These are phyloP conservation scores for Sarocladium strictum DNA, from an alignment of 2,329 filamentous ascomycete species.

Conservation along the genomic window DNA sequence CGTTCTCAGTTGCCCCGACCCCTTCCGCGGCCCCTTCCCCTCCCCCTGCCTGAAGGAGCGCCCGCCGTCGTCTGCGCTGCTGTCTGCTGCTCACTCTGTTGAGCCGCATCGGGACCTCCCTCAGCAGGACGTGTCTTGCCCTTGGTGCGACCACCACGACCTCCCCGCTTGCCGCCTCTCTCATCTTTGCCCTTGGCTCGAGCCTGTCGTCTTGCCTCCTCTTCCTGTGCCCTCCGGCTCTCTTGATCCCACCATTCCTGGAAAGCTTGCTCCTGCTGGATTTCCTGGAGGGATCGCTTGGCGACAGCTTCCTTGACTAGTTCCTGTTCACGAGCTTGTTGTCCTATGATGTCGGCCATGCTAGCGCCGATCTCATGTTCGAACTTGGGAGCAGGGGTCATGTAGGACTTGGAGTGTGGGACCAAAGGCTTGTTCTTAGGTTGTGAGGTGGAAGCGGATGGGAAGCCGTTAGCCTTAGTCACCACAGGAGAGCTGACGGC, in stretches of 20 bases:
- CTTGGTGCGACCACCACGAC: conserved; percentile 19
- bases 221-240: conserved; percentile 63
- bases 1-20: background rate
- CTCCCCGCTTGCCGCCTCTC: conserved; percentile 23
- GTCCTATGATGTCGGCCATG: conserved; percentile 81
- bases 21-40: background rate
- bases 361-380: conserved; percentile 59
- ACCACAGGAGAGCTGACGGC: conserved; percentile 26
- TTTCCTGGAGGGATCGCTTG: conserved; percentile 86
- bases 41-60: background rate
- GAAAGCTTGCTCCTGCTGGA: conserved; percentile 94
- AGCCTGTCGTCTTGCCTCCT: conserved; percentile 42
- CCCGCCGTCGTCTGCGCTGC: background rate
- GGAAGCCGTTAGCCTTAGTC: conserved; percentile 5
- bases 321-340: conserved; percentile 81
- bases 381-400: conserved; percentile 49
- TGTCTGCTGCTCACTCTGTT: background rate
- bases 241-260: conserved; percentile 96
- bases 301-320: conserved; percentile 76
- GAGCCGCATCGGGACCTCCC: background rate
- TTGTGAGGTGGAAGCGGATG: conserved; percentile 20
- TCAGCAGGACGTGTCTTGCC: background rate
- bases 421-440: conserved; percentile 36
- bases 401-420: conserved; percentile 58
- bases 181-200: conserved; percentile 40